Evolutionary conservation across 306 rosid genomes (phyloP), one percentile per base, ranked within the genome.

Genomic region (Dryas octopetala): DNA sequence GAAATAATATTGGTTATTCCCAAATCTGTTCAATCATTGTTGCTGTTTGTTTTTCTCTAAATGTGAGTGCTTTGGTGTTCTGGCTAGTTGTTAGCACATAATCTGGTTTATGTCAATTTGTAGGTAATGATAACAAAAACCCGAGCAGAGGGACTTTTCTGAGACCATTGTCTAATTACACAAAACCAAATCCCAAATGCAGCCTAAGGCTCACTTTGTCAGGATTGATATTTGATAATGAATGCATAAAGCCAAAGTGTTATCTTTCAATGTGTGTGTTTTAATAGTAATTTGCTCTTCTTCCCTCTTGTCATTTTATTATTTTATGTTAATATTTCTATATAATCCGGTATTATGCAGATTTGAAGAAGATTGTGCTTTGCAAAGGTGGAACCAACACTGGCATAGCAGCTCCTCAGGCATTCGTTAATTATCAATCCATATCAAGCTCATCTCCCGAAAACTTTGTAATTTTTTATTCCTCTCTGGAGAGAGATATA

Each of bases 221-320:
- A 38, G 4, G 14, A 14, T 13, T 55, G 60, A 38, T 61, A 51
- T 38, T 74, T 55, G 60, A 38, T 61, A 51, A 50, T 74, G 70
- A 74, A 62, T 63, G 15, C 62, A 52, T 49, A 49, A 74, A 44
- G 54, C 60, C 61, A 40, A 48, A 12, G 46, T 74, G 53, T 62
- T 14, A 46, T 9, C 32, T 12, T 38, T 49, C 62, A 23, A 14
- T 40, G 17, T 23, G 5, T 62, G 50, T 17, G 9, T n/a, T 63
- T 50, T 51, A 51, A 9, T 1, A 63, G 54, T 50, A 74, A 32
- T 32, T 32, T 40, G 62, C 64, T 52, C 52, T 52, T 7, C 49
- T 23, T 28, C 48, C 60, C 2, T 48, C 26, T 49, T 13, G 58
- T 13, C 15, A 16, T 1, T 49, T 49, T 48, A 7, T 7, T 12